Evolutionary conservation across 2,329 filamentous ascomycete genomes (phyloP).

Genomic region (Colletotrichum echinochloae): DNA sequence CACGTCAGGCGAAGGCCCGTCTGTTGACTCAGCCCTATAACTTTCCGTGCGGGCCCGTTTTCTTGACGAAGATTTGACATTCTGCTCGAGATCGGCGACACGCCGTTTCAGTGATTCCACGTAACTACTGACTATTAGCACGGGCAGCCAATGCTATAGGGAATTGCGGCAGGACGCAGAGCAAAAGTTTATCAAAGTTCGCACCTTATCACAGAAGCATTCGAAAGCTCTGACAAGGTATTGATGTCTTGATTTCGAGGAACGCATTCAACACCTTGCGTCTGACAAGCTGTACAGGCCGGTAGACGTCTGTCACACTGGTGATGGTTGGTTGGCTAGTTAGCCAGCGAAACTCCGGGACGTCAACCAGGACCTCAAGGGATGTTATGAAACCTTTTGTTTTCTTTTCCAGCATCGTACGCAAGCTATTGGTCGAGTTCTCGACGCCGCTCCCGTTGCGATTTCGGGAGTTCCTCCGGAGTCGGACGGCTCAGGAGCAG

Average conservation of each 20-base stretch:
- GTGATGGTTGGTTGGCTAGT: not conserved
- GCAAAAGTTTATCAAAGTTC: not conserved
- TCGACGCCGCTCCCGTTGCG: not conserved
- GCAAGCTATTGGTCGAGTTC: conserved; percentile 25
- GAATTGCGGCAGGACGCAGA: not conserved
- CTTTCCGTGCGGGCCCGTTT: conserved; percentile 21
- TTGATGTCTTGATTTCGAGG: conserved; percentile 28
- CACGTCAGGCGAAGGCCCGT: not conserved
- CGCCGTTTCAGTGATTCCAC: conserved; percentile 26
- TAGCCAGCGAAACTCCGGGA: not conserved
- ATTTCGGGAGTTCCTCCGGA: not conserved
- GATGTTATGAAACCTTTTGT: conserved; percentile 19
- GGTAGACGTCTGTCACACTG: conserved; percentile 33
- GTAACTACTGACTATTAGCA: conserved; percentile 15
- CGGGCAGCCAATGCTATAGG: not conserved
- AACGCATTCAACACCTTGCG: conserved; percentile 12
- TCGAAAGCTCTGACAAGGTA: conserved; percentile 17
- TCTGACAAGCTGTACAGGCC: conserved; percentile 21
- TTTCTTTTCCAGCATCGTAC: conserved; percentile 35
- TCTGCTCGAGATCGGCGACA: conserved; percentile 23
- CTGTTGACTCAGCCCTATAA: not conserved
- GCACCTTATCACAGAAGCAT: conserved; percentile 29
- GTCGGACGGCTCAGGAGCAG: conserved; percentile 5
- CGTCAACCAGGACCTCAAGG: not conserved
- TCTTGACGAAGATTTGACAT: conserved; percentile 1